phyloP scores from a whole-genome alignment of 2,329 filamentous ascomycete species.

The Pseudocercospora eumusae region DNA sequence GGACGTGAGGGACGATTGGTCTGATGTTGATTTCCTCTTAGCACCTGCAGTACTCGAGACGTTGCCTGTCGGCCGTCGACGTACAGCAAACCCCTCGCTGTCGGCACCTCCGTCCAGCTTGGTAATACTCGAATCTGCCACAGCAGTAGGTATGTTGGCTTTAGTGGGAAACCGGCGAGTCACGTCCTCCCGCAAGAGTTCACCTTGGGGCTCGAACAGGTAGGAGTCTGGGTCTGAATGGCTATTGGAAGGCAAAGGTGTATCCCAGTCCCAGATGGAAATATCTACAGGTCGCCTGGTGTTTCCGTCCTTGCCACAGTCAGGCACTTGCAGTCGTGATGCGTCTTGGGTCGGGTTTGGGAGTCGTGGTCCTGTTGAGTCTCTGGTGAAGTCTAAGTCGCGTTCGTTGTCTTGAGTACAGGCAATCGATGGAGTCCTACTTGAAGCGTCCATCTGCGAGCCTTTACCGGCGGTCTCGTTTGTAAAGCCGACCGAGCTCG shows the following conservation, averaged over 20 bases:
- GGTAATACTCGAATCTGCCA: conserved; percentile 19
- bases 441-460: conserved; percentile 12
- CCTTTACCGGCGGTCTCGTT: conserved; percentile 3
- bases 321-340: conserved; percentile 14
- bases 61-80: conserved; percentile 15
- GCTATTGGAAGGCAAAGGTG: conserved; percentile 40
- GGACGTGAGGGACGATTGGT: conserved; percentile 10
- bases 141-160: conserved; percentile 43
- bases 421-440: conserved; percentile 1
- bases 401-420: conserved; percentile 3
- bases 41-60: conserved; percentile 16
- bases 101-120: conserved; percentile 12
- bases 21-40: conserved; percentile 31
- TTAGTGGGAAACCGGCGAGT: conserved; percentile 37
- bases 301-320: conserved; percentile 14
- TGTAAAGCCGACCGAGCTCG: conserved; percentile 1
- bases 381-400: conserved; percentile 5
- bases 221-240: conserved; percentile 26
- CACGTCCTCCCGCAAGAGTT: conserved; percentile 44
- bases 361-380: conserved; percentile 4
- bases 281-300: conserved; percentile 17
- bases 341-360: conserved; percentile 11
- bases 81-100: conserved; percentile 21
- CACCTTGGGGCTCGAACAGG: conserved; percentile 50
- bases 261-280: conserved; percentile 44